Base-by-base conservation (phyloP, 129 eudicot species). In the Pulicaria dysenterica region DNA sequence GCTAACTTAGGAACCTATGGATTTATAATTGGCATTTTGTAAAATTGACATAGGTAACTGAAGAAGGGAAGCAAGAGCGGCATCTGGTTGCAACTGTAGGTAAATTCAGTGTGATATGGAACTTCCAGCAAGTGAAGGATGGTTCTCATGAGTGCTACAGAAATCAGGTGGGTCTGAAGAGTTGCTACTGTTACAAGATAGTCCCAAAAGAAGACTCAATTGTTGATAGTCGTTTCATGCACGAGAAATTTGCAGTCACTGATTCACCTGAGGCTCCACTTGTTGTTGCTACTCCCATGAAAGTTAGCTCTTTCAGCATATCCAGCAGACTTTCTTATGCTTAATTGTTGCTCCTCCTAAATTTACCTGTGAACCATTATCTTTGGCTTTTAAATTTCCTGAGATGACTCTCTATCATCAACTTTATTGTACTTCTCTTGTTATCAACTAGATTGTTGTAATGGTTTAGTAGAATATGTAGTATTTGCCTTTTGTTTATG, bases 231-330 rank as follows among this genome's bases (percentile, higher is more conserved):
- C 96, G 94, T 36, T 94, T 94, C 83, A 94, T 94, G 99, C 99
- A 94, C 12, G 99, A 94, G 67, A 94, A 90, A 55, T 94, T 75
- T 79, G 97, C 97, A 13, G 89, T 88, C 43, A 83, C 83, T n/a
- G 89, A 94, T 77, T 90, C 99, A 36, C 97, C 99, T 37, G 99
- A 88, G 73, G 99, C 97, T 60, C 96, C 98, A 62, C 81, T 94
- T 47, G 98, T 94, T 76, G 97, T 94, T 58, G 98, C 99, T 6
- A 90, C 99, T 58, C 89, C 97, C 15, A 57, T 86, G 91, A 90
- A 90, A 86, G 97, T 94, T 51, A 86, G 96, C 73, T 94, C 99
- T 67, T 88, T 88, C 88, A 90, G 99, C 86, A 90, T 90, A 42
- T 93, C 98, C 82, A 73, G 80, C 82, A 80, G 92, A 77, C 86